Evolutionary conservation across 2,329 filamentous ascomycete genomes (phyloP).

Genomic region (Exophiala oligosperma): DNA sequence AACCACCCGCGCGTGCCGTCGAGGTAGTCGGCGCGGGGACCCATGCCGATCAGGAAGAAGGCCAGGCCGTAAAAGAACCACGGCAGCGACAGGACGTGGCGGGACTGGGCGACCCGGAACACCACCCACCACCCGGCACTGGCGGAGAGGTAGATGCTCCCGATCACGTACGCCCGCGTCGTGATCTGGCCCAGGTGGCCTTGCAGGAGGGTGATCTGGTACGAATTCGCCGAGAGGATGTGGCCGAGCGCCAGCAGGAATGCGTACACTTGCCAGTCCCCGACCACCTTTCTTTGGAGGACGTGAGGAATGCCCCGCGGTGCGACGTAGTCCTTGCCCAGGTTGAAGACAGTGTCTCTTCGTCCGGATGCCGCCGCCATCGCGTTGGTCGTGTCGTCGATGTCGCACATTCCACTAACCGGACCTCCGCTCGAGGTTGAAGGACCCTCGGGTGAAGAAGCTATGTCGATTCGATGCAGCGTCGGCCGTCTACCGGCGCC

Average conservation of each 20-base stretch:
- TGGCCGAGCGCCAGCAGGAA: constrained; percentile 64
- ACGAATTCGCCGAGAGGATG: constrained; percentile 65
- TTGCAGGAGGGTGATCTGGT: constrained; percentile 66
- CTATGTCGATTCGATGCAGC: background rate
- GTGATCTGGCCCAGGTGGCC: constrained; percentile 62
- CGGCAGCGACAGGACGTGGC: constrained; percentile 58
- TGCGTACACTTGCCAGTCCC: constrained; percentile 66
- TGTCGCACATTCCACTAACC: constrained; percentile 16
- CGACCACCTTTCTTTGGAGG: constrained; percentile 53
- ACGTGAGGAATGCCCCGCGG: constrained; percentile 46
- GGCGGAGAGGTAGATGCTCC: constrained; percentile 58
- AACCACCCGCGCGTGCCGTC: constrained; percentile 48
- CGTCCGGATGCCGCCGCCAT: constrained; percentile 35
- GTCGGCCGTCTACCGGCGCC: background rate
- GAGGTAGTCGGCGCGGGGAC: constrained; percentile 49
- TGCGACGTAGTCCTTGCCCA: constrained; percentile 57
- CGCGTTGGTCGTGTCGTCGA: constrained; percentile 37
- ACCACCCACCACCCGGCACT: constrained; percentile 64
- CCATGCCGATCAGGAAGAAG: constrained; percentile 62
- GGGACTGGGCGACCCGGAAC: constrained; percentile 59
- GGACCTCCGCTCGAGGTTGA: too few relatives aligned
- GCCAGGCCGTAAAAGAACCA: constrained; percentile 64
- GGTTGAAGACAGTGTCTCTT: constrained; percentile 51
- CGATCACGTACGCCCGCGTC: constrained; percentile 60
- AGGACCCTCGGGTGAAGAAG: background rate